phyloP scores from a whole-genome alignment of 768 basidiomycete genomes.

The Lentinus brumalis region DNA sequence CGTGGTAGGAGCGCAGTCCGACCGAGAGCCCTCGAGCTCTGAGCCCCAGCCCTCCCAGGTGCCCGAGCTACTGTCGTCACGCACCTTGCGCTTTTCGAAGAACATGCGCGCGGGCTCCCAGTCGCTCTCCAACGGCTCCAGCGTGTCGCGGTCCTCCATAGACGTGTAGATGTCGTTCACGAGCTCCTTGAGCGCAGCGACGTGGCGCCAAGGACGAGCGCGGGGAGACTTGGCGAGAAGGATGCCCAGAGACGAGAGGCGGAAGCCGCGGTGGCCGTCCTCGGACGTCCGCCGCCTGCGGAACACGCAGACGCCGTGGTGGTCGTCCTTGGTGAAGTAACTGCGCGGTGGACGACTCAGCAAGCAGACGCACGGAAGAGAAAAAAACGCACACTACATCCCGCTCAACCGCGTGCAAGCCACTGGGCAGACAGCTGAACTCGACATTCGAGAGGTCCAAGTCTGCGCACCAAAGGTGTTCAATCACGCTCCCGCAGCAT shows the following conservation, averaged over 20 bases:
- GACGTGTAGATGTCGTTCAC: slow-evolving; percentile 54
- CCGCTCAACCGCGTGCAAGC: slow-evolving; percentile 75
- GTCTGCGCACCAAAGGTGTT: slow-evolving; percentile 42
- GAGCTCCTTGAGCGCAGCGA: slow-evolving; percentile 62
- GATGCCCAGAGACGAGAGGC: slow-evolving; percentile 77
- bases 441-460: slow-evolving; percentile 71
- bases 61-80: slow-evolving; percentile 47
- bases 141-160: slow-evolving; percentile 46
- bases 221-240: slow-evolving; percentile 64
- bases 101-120: slow-evolving; percentile 65
- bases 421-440: slow-evolving; percentile 81
- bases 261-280: slow-evolving; percentile 76
- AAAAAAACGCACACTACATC: slow-evolving; percentile 68
- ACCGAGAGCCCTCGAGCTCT: slow-evolving; percentile 56
- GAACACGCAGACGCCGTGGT: slow-evolving; percentile 77
- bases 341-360: slow-evolving; percentile 36
- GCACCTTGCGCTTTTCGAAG: slow-evolving; percentile 64
- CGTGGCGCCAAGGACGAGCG: slow-evolving; percentile 78
- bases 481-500: neutral
- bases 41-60: slow-evolving; percentile 71
- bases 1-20: slow-evolving; percentile 53
- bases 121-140: slow-evolving; percentile 55
- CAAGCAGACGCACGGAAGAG: neutral
- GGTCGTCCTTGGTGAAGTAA: slow-evolving; percentile 70
- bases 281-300: slow-evolving; percentile 67